Conservation (phyloP, 2,329 filamentous ascomycete genomes). For the Neofusicoccum sp. region DNA sequence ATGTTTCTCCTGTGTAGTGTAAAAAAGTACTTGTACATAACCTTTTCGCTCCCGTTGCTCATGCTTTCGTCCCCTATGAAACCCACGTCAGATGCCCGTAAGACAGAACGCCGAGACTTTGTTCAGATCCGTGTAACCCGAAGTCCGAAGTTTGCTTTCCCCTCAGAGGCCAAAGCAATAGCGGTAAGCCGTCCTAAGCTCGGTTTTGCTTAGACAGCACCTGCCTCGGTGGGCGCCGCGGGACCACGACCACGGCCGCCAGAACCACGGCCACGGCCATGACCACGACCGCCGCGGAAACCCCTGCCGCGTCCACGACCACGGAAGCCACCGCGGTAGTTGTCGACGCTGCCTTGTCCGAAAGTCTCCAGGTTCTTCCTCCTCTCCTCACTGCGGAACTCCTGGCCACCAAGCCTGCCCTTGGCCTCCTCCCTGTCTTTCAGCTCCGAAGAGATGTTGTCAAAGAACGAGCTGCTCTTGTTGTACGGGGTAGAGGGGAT, state of each 20-base stretch:
- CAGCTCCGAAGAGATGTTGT: slow-evolving; percentile 94
- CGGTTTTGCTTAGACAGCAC: neutral
- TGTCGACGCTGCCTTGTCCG: slow-evolving; percentile 91
- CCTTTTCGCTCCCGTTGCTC: too few relatives aligned
- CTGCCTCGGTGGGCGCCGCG: neutral
- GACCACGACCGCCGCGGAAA: slow-evolving; percentile 46
- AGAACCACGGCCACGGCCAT: slow-evolving; percentile 48
- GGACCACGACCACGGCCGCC: slow-evolving; percentile 1
- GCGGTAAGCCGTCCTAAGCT: neutral
- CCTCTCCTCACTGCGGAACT: slow-evolving; percentile 90
- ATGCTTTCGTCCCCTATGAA: neutral
- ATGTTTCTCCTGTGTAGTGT: neutral
- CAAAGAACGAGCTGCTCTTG: slow-evolving; percentile 88
- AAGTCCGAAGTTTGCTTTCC: neutral
- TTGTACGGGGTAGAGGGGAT: slow-evolving; percentile 64
- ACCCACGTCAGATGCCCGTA: neutral
- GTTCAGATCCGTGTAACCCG: slow-evolving; percentile 2
- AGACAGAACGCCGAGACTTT: neutral
- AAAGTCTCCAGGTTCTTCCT: slow-evolving; percentile 95
- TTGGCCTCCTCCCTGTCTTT: slow-evolving; percentile 78
- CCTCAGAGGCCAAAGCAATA: neutral
- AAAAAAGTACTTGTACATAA: too few relatives aligned
- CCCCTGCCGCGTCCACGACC: slow-evolving; percentile 69
- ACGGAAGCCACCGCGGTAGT: slow-evolving; percentile 72
- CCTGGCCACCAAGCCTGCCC: slow-evolving; percentile 69